Evolutionary conservation across 2,329 filamentous ascomycete genomes (phyloP).

Genomic region (Calonectria pauciramosa): DNA sequence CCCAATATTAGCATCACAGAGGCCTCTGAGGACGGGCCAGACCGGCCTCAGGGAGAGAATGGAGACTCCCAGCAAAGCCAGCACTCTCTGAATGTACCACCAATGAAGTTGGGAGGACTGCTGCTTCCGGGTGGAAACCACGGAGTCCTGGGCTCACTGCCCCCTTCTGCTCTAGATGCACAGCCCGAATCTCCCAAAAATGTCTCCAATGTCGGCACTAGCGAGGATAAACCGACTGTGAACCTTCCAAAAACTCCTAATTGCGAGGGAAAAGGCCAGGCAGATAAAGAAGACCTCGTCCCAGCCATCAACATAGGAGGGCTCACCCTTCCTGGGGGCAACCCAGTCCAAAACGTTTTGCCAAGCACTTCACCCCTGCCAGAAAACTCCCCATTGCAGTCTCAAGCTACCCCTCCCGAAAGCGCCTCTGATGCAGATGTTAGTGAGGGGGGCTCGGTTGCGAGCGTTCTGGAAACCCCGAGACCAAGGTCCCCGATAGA

Average conservation of each 20-base stretch:
- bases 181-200: neutral
- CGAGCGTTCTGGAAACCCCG: neutral
- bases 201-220: no score
- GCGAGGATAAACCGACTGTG: neutral
- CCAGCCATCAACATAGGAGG: conserved; percentile 3
- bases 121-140: neutral
- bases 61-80: neutral
- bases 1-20: neutral
- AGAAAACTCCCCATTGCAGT: neutral
- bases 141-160: neutral
- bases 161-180: no score
- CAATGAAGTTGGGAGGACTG: neutral
- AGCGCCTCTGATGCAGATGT: neutral
- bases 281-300: neutral
- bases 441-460: neutral
- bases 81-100: neutral
- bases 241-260: neutral
- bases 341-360: neutral
- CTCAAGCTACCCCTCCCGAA: neutral
- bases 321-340: conserved; percentile 32
- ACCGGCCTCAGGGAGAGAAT: neutral
- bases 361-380: neutral
- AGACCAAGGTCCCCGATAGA: neutral
- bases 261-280: neutral
- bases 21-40: neutral